Evolutionary conservation across 2,329 filamentous ascomycete species (phyloP).

Genomic region (Chaetoscypha palmicola): DNA sequence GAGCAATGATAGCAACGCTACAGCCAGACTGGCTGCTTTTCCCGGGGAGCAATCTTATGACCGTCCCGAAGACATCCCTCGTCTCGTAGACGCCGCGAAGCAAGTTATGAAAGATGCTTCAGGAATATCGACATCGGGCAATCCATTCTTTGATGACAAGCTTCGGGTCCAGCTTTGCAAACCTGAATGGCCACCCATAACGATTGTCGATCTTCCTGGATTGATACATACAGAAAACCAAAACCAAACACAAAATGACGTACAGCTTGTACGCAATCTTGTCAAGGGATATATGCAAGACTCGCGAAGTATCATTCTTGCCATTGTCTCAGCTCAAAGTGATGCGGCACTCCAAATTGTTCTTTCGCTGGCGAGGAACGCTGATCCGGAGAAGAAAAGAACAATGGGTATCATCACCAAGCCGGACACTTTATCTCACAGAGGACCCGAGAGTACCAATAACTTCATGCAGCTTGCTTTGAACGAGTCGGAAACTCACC

Average conservation of each 20-base stretch:
- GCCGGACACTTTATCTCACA: conserved; percentile 40
- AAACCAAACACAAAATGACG: conserved; percentile 37
- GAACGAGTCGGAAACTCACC: conserved; percentile 38
- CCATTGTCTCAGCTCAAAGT: conserved; percentile 47
- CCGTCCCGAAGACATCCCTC: not conserved
- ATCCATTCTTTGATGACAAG: not conserved
- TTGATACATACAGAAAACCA: conserved; percentile 43
- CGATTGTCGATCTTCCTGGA: conserved; percentile 52
- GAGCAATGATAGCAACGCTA: not conserved
- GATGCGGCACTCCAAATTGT: conserved; percentile 56
- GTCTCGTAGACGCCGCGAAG: not conserved
- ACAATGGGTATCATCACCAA: conserved; percentile 44
- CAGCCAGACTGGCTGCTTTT: not conserved
- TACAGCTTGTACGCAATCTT: conserved; percentile 38
- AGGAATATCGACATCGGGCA: not conserved
- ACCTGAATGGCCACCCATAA: conserved; percentile 41
- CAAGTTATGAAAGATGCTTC: not conserved
- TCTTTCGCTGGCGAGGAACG: conserved; percentile 32
- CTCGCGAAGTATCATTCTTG: conserved; percentile 47
- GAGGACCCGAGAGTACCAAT: conserved; percentile 34
- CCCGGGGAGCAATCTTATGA: not conserved
- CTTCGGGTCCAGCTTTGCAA: conserved; percentile 13
- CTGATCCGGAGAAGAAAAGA: conserved; percentile 10
- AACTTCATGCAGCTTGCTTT: conserved; percentile 34
- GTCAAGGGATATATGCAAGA: conserved; percentile 48